Conservation (phyloP, 2,329 filamentous ascomycete genomes). For the Epichloe scottii region DNA sequence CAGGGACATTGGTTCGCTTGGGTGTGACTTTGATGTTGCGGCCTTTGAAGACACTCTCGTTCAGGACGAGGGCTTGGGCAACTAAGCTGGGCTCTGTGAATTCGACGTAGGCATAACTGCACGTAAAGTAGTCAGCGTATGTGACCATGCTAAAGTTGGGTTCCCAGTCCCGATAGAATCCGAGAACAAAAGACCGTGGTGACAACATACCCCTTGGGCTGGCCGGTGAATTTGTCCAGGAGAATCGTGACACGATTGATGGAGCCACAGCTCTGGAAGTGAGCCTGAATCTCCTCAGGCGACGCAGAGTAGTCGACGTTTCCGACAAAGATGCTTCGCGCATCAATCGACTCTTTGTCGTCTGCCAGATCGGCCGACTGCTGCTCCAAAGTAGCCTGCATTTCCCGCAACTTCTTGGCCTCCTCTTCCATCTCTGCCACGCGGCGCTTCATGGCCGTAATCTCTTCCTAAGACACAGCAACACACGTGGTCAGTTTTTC, state of each 20-base stretch:
- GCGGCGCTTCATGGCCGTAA: slow-evolving; percentile 73
- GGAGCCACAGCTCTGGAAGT: slow-evolving; percentile 92
- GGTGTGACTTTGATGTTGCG: slow-evolving; percentile 89
- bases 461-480: slow-evolving; percentile 49
- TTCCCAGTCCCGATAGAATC: neutral
- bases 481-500: slow-evolving; percentile 19
- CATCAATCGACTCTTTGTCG: slow-evolving; percentile 91
- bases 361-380: slow-evolving; percentile 74
- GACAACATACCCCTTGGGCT: slow-evolving; percentile 77
- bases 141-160: neutral
- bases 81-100: slow-evolving; percentile 91
- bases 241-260: slow-evolving; percentile 98
- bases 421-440: slow-evolving; percentile 88
- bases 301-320: slow-evolving; percentile 97
- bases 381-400: slow-evolving; percentile 77
- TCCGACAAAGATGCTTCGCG: slow-evolving; percentile 91
- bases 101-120: slow-evolving; percentile 95
- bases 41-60: slow-evolving; percentile 91
- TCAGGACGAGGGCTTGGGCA: slow-evolving; percentile 83
- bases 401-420: slow-evolving; percentile 73
- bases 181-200: neutral
- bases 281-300: slow-evolving; percentile 90
- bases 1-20: slow-evolving; percentile 93
- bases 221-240: slow-evolving; percentile 94
- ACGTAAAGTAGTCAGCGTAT: neutral